Percentiles rank a stretch among this genome's conserved stretches.
These are phyloP conservation scores for Aspergillus avenaceus DNA, from an alignment of 495 filamentous ascomycete species.

Conservation along the genomic window DNA sequence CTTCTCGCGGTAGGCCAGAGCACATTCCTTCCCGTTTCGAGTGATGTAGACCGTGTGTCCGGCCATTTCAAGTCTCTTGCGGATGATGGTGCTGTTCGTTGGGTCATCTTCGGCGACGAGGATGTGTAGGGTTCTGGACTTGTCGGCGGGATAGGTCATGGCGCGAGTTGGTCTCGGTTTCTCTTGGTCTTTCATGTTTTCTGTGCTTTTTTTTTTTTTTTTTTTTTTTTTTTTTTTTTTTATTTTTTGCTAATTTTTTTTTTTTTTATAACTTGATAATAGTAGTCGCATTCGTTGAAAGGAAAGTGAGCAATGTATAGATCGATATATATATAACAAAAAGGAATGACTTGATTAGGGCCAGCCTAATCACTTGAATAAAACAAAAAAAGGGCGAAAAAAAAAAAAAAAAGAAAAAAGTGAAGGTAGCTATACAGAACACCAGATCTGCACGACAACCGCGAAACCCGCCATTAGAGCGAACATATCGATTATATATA, in stretches of 20 bases:
- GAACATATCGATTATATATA: too few relatives aligned
- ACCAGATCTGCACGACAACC: too few relatives aligned
- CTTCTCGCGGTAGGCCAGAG: not conserved
- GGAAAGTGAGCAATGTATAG: too few relatives aligned
- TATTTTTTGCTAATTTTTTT: not conserved
- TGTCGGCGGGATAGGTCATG: not conserved
- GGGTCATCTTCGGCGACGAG: not conserved
- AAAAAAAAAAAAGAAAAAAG: too few relatives aligned
- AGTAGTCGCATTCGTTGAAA: too few relatives aligned
- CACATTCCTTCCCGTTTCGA: not conserved
- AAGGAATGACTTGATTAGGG: too few relatives aligned
- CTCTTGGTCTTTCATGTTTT: not conserved
- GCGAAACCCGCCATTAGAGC: too few relatives aligned
- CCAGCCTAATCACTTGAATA: too few relatives aligned
- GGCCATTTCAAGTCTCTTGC: not conserved
- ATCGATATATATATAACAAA: too few relatives aligned
- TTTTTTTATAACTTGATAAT: too few relatives aligned
- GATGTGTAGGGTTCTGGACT: not conserved
- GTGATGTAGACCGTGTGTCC: not conserved
- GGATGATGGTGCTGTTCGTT: not conserved
- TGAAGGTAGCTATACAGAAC: too few relatives aligned
- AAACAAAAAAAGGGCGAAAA: too few relatives aligned
- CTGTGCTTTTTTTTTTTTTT: not conserved
- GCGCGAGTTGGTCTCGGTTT: not conserved
- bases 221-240: not conserved